These are phyloP conservation scores for Leishmania braziliensis DNA, from an alignment of 208 protist genomes.

Conservation along the genomic window DNA sequence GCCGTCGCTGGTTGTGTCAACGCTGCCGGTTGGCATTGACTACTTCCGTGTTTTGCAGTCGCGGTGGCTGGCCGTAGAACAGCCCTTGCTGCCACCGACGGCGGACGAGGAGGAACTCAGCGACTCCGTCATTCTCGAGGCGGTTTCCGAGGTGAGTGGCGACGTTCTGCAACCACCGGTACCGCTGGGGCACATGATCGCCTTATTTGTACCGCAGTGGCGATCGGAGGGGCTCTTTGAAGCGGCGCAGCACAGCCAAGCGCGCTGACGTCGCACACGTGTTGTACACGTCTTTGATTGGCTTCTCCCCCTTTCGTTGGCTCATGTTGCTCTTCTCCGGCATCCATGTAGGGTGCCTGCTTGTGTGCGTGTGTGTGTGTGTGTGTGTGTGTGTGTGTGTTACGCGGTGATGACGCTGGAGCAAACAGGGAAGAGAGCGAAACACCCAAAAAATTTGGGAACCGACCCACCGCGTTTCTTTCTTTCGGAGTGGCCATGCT, in stretches of 20 bases:
- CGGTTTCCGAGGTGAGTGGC: conserved; percentile 36
- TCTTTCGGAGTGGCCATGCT: background rate
- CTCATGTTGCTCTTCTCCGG: background rate
- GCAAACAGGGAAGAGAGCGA: background rate
- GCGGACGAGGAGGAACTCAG: conserved; percentile 43
- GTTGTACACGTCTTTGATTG: background rate
- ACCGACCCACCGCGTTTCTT: background rate
- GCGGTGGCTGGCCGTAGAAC: conserved; percentile 36
- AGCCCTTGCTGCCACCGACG: conserved; percentile 26
- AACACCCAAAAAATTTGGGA: no score
- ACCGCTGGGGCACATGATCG: conserved; percentile 72
- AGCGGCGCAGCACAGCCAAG: conserved; percentile 25
- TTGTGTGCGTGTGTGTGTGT: background rate
- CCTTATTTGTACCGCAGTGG: conserved; percentile 74
- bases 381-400: background rate
- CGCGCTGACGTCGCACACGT: background rate
- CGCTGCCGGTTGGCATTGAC: conserved; percentile 50
- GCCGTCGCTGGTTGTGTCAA: conserved; percentile 6
- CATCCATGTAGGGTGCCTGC: background rate
- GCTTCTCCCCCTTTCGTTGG: background rate
- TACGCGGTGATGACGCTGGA: background rate
- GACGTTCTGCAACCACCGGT: conserved; percentile 52
- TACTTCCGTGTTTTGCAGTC: conserved; percentile 58
- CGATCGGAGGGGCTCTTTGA: conserved; percentile 62
- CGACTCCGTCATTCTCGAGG: conserved; percentile 47